Base-by-base conservation (phyloP, 202 grass and related monocot genomes). In the Schoenoplectus triqueter region DNA sequence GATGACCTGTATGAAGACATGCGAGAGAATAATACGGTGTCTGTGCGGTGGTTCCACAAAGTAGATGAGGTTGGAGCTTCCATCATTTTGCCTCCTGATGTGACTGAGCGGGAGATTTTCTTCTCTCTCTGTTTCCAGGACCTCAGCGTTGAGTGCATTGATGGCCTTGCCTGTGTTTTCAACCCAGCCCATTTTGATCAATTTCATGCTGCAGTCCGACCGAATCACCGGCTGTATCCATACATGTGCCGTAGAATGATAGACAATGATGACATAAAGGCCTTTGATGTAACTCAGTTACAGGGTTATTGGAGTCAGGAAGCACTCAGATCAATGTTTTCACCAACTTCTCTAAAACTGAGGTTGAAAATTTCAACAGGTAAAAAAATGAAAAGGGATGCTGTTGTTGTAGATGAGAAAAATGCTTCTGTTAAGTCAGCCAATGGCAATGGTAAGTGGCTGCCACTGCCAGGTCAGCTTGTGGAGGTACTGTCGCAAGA, bases 251-350 rank as follows among this genome's bases (percentile, higher is more conserved):
- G 86, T 8, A 9, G 81, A 44, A 84, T 92, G 80, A 93, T 98
- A 41, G 84, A 89, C 61, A 86, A 92, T 84, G 91, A 90, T 88
- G 91, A 87, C 47, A 52, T 94, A 42, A 93, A 91, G 64, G 88
- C 91, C 78, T 98, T 95, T 72, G 91, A 95, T 71, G 80, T 98
- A 80, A 93, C 88, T 40, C 91, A 95, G 52, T 77, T 95, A 52
- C 86, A 95, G 87, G 95, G 95, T 10, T 98, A 98, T 86, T 98
- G 95, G 92, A 95, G 46, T 78, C 95, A 98, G 82, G 87, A 95
- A 88, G 56, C 94, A 73, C 85, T 98, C 71, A 83, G 73, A 82
- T 89, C 88, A 74, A 94, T 95, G 85, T 87, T 89, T 57, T 75
- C 83, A 82, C 64, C 84, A 19, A 86, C 87, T 85, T 92, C 92